These are phyloP conservation scores for Sugiyamaella boreocaroliniensis DNA, from an alignment of 805 yeast species.

Conservation along the genomic window DNA sequence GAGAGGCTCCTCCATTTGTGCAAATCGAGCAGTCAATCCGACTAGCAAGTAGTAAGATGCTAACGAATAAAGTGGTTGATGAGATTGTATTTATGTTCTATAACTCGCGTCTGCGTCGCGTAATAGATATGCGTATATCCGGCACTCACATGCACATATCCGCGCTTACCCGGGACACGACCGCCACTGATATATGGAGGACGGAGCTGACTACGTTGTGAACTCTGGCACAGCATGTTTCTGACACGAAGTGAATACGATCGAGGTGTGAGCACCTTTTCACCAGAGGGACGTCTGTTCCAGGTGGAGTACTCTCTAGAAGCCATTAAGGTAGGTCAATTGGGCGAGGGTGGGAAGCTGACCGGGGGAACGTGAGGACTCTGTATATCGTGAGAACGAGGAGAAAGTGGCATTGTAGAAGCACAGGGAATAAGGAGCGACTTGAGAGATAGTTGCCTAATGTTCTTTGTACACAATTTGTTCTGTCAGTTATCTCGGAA, in stretches of 20 bases:
- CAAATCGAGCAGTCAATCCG: not conserved
- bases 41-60: not conserved
- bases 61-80: not conserved
- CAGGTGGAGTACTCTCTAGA: constrained; percentile 97
- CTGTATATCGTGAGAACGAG: too few relatives aligned
- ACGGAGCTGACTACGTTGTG: not conserved
- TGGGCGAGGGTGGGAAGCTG: not conserved
- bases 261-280: constrained; percentile 96
- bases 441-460: too few relatives aligned
- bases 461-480: too few relatives aligned
- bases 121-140: not conserved
- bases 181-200: not conserved
- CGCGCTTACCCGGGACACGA: not conserved
- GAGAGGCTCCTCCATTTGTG: not conserved
- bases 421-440: too few relatives aligned
- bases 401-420: too few relatives aligned
- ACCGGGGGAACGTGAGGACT: not conserved
- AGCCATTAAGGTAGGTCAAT: constrained; percentile 71
- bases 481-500: too few relatives aligned
- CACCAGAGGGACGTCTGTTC: constrained; percentile 97
- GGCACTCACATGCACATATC: not conserved
- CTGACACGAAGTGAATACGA: constrained; percentile 99
- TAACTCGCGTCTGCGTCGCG: not conserved
- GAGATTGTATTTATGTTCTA: not conserved
- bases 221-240: constrained; percentile 54